Conservation (phyloP, 1,284 basidiomycete genomes). For the Ustilago trichophora region DNA sequence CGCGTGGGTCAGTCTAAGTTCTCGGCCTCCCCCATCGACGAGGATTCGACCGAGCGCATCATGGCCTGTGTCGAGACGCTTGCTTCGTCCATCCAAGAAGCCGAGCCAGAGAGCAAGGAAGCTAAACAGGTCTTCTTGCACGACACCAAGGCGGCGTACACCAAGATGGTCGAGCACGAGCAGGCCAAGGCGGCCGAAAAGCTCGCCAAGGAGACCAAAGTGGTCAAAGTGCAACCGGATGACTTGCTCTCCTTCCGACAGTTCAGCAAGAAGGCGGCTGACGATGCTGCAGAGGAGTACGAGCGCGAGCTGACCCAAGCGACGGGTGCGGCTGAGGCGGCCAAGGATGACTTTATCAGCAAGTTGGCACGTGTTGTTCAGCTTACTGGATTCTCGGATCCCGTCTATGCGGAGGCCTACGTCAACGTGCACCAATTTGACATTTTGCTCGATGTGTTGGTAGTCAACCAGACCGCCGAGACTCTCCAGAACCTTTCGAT, state of each 20-base stretch:
- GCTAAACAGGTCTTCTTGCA: slow-evolving; percentile 84
- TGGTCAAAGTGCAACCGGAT: slow-evolving; percentile 84
- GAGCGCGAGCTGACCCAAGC: slow-evolving; percentile 88
- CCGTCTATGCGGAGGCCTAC: slow-evolving; percentile 97
- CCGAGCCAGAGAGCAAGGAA: slow-evolving; percentile 71
- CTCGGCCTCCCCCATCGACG: slow-evolving; percentile 90
- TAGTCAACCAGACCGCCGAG: slow-evolving; percentile 95
- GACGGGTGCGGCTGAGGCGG: slow-evolving; percentile 79
- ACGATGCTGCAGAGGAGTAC: slow-evolving; percentile 72
- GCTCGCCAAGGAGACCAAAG: slow-evolving; percentile 79
- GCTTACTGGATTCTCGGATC: slow-evolving; percentile 97
- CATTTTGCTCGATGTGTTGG: slow-evolving; percentile 88
- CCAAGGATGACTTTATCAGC: slow-evolving; percentile 93
- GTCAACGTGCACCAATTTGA: slow-evolving; percentile 99
- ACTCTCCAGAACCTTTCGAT: slow-evolving; percentile 96
- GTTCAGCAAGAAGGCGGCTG: slow-evolving; percentile 85
- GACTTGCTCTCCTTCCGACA: slow-evolving; percentile 92
- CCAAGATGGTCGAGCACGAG: slow-evolving; percentile 91
- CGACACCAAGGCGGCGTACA: slow-evolving; percentile 91
- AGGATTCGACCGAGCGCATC: slow-evolving; percentile 96
- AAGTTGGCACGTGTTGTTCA: slow-evolving; percentile 95
- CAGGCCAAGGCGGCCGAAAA: slow-evolving; percentile 77
- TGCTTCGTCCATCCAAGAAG: slow-evolving; percentile 67
- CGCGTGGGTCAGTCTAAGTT: slow-evolving; percentile 97
- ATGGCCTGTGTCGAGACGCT: slow-evolving; percentile 95